phyloP scores from a whole-genome alignment of 305 asterid species.

The Fraxinus nigra region DNA sequence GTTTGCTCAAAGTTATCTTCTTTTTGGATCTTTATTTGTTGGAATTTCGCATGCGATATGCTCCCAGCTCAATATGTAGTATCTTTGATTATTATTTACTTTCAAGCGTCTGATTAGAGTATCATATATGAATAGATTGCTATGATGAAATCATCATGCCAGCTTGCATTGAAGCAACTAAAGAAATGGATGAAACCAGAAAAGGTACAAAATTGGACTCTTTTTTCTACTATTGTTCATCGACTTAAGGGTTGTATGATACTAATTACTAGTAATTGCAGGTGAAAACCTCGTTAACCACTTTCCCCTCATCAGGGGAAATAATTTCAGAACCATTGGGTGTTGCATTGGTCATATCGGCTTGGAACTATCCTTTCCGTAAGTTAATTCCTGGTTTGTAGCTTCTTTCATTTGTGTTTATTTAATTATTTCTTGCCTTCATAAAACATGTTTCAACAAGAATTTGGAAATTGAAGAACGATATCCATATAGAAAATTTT shows the following conservation, averaged over 20 bases:
- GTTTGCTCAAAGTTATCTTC: neutral
- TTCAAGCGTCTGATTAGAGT: conserved; percentile 1
- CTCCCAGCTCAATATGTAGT: neutral
- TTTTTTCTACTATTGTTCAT: neutral
- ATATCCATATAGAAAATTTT: neutral
- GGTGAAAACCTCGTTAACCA: conserved; percentile 62
- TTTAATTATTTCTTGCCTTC: neutral
- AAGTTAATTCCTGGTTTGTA: conserved; percentile 29
- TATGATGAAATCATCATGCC: conserved; percentile 45
- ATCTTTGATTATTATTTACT: neutral
- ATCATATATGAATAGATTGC: conserved; percentile 40
- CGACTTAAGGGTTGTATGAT: neutral
- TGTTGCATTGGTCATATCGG: conserved; percentile 68
- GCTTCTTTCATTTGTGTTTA: neutral
- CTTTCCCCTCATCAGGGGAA: conserved; percentile 79
- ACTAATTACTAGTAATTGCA: conserved; percentile 30
- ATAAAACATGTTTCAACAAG: neutral
- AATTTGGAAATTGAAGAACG: neutral
- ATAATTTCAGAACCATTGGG: conserved; percentile 86
- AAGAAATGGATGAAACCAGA: conserved; percentile 71
- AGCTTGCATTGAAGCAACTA: conserved; percentile 49
- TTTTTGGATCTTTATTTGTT: neutral
- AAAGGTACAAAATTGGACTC: conserved; percentile 38
- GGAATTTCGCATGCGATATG: neutral
- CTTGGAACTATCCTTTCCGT: conserved; percentile 96